Evolutionary conservation across 805 yeast genomes (phyloP), one percentile per base, ranked within the genome.

Genomic region (Ogataea degrootiae): DNA sequence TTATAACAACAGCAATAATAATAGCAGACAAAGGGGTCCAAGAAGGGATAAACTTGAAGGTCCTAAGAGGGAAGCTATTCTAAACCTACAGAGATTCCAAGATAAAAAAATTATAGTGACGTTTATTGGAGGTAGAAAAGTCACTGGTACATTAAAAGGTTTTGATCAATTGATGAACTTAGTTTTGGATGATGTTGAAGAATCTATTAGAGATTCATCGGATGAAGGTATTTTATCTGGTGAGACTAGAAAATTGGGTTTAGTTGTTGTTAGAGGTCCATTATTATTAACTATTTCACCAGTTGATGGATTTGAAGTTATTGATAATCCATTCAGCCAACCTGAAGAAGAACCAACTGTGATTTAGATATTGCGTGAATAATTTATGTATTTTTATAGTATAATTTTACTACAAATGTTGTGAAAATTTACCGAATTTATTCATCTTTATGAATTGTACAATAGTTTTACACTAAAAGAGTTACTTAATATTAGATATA

Each of bases 31-130:
- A 37, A 45, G 46, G 34, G 37, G 37, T 35, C 53, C 45, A 34
- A 51, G 50, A 43, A 48, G 52, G 37, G 57, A 55, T 36, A 55
- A 67, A 49, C 61, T 73, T 55, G 89, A 83, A 56, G 82, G 89
- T 14, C 98, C 97, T 35, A 87, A 86, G 71, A 85, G 89, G 67
- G 97, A 91, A 53, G 95, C 96, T 21, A 87, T 91, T 50, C 72
- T 89, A 47, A 90, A 91, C 64, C 72, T 94, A 50, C 79, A 83
- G 52, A 85, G 81, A 60, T 87, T 86, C 63, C 79, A 80, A 58
- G 95, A 88, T 62, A 74, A 84, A 56, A 66, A 74, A 55, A 80
- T 92, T 37, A 76, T 83, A 57, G 92, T 91, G 45, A 83, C 86
- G 58, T 81, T 94, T 62, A 77, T 83, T 55, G 96, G 96, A 12